Evolutionary conservation across 208 protist genomes (phyloP).

Genomic region (Porcisia deanei): DNA sequence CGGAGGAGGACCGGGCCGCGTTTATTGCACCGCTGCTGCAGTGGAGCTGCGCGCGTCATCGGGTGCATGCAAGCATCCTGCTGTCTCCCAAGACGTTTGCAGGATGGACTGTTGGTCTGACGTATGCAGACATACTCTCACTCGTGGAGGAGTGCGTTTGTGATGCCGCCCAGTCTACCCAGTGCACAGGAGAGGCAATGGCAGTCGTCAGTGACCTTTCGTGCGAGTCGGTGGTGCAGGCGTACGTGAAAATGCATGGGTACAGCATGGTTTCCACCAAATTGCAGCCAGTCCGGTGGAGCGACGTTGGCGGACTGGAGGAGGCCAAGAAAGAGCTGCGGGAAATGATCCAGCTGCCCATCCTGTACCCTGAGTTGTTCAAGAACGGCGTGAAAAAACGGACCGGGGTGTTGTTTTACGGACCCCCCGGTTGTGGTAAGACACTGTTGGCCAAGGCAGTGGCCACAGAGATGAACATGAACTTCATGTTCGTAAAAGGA

Average conservation of each 20-base stretch:
- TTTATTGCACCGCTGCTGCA: conserved; percentile 33
- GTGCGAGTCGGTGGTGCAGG: conserved; percentile 57
- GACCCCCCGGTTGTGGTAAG: conserved; percentile 94
- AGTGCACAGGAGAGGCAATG: conserved; percentile 12
- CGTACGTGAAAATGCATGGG: conserved; percentile 74
- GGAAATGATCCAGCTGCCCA: conserved; percentile 84
- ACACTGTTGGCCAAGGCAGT: conserved; percentile 94
- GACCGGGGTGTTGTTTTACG: conserved; percentile 91
- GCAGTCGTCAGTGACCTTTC: conserved; percentile 62
- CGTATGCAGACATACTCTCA: conserved; percentile 60
- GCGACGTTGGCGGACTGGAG: conserved; percentile 91
- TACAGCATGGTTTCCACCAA: conserved; percentile 86
- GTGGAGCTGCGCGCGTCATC: conserved; percentile 20
- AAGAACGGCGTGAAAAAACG: conserved; percentile 67
- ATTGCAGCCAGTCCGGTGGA: conserved; percentile 86
- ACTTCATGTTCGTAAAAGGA: conserved; percentile 95
- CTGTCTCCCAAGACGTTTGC: conserved; percentile 57
- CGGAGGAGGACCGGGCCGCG: conserved; percentile 51
- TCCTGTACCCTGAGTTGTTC: conserved; percentile 87
- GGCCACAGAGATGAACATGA: conserved; percentile 93
- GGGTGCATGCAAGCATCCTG: conserved; percentile 54
- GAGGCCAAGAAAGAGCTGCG: conserved; percentile 87
- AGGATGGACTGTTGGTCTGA: conserved; percentile 75
- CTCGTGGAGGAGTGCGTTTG: conserved; percentile 53
- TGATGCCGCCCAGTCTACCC: conserved; percentile 4